A percentile compares a stretch with the other conserved stretches of the same genome.
These are phyloP conservation scores for Mucor piriformis DNA, from an alignment of 371 early-diverging fungal species.

Conservation along the genomic window DNA sequence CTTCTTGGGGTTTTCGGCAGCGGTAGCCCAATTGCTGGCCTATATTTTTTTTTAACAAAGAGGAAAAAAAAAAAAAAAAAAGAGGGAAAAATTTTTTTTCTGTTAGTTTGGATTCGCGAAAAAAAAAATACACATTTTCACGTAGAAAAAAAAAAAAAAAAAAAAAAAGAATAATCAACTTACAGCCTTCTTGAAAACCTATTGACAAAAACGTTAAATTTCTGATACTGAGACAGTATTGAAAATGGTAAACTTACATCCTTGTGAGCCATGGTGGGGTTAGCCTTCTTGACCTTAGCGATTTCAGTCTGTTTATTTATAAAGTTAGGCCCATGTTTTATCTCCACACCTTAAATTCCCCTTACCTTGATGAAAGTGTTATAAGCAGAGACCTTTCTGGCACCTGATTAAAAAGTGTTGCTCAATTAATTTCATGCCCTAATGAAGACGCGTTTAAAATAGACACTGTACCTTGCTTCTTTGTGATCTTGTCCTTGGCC, in stretches of 20 bases:
- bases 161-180: neutral
- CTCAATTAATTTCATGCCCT: neutral
- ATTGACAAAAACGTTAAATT: neutral
- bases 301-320: conserved; percentile 38
- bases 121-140: neutral
- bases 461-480: conserved; percentile 4
- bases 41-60: neutral
- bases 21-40: conserved; percentile 24
- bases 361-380: conserved; percentile 55
- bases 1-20: conserved; percentile 53
- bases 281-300: conserved; percentile 51
- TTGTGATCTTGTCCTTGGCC: conserved; percentile 10
- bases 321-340: neutral
- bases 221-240: neutral
- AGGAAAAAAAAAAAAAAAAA: too few relatives aligned
- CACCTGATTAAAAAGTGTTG: neutral
- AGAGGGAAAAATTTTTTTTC: neutral
- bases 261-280: conserved; percentile 50
- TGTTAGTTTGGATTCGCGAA: neutral
- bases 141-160: neutral
- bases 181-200: conserved; percentile 61
- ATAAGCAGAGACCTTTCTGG: conserved; percentile 55
- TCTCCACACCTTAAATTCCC: neutral
- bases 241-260: conserved; percentile 18
- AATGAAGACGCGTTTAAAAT: conserved; percentile 2